A percentile compares a stretch with the other conserved stretches of the same genome.
phyloP scores from a whole-genome alignment of 176 grass and related monocot species.

The Eragrostis curvula region DNA sequence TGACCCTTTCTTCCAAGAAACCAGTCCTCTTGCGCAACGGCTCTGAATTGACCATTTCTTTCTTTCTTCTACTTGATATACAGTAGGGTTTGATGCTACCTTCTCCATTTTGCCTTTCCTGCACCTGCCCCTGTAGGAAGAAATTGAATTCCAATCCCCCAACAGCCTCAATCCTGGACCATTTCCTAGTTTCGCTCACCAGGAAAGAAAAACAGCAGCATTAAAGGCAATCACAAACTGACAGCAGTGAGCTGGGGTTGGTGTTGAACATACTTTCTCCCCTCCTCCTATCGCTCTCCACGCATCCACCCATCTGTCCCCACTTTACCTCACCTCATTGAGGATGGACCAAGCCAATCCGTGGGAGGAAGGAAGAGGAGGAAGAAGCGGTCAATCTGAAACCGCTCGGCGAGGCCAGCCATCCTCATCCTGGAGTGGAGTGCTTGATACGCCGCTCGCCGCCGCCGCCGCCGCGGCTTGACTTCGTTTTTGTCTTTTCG shows the following conservation, averaged over 20 bases:
- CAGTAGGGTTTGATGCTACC: neutral
- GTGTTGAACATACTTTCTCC: neutral
- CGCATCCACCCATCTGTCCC: conserved; percentile 14
- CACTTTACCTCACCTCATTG: conserved; percentile 38
- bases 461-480: too few relatives aligned
- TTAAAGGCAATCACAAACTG: conserved; percentile 3
- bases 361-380: neutral
- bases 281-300: conserved; percentile 7
- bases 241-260: conserved; percentile 4
- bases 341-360: neutral
- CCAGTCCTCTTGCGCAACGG: neutral
- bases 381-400: neutral
- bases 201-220: neutral
- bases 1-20: conserved; percentile 24
- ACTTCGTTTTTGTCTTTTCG: too few relatives aligned
- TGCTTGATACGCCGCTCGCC: neutral
- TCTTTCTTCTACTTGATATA: neutral
- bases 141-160: neutral
- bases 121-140: neutral
- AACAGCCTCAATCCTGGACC: neutral
- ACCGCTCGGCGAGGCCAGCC: too few relatives aligned
- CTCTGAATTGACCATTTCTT: conserved; percentile 20
- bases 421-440: neutral
- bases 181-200: neutral
- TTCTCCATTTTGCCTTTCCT: neutral